Conservation (phyloP, 1,139 yeast species). For the Candida glucosophila region DNA sequence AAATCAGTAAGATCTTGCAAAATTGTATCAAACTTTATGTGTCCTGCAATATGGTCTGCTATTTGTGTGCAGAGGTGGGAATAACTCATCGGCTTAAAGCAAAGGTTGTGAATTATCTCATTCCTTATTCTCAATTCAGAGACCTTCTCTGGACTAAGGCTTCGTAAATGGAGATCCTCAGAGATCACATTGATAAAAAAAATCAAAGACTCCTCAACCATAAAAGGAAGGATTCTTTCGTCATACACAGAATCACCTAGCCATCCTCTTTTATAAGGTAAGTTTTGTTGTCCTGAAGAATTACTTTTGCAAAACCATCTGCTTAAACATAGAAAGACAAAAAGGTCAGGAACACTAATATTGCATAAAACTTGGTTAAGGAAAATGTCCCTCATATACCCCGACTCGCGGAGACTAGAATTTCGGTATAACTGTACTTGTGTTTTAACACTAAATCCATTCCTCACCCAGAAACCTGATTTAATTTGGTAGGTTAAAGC, state of each 20-base stretch:
- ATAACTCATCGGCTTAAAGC: slow-evolving; percentile 66
- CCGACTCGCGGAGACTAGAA: slow-evolving; percentile 77
- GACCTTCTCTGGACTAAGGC: slow-evolving; percentile 42
- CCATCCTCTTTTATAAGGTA: neutral
- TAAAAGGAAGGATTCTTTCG: slow-evolving; percentile 38
- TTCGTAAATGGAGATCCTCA: slow-evolving; percentile 56
- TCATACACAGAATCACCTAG: slow-evolving; percentile 21
- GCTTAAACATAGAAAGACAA: slow-evolving; percentile 50
- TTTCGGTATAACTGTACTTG: slow-evolving; percentile 77
- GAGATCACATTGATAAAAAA: slow-evolving; percentile 62
- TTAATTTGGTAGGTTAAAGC: slow-evolving; percentile 49
- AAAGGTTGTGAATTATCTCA: slow-evolving; percentile 72
- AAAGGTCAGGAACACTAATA: slow-evolving; percentile 47
- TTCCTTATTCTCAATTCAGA: slow-evolving; percentile 45
- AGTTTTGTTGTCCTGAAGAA: neutral
- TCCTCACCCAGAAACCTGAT: slow-evolving; percentile 54
- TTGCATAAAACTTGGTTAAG: slow-evolving; percentile 62
- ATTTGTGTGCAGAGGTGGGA: slow-evolving; percentile 60
- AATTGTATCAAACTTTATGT: slow-evolving; percentile 65
- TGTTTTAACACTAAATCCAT: slow-evolving; percentile 59
- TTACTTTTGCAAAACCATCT: no score
- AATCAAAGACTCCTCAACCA: slow-evolving; percentile 74
- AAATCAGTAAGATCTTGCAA: slow-evolving; percentile 53
- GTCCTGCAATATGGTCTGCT: slow-evolving; percentile 68
- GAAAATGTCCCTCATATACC: slow-evolving; percentile 69